Base-by-base conservation (phyloP, 1,284 basidiomycete species). In the Veloboletus limbatus region DNA sequence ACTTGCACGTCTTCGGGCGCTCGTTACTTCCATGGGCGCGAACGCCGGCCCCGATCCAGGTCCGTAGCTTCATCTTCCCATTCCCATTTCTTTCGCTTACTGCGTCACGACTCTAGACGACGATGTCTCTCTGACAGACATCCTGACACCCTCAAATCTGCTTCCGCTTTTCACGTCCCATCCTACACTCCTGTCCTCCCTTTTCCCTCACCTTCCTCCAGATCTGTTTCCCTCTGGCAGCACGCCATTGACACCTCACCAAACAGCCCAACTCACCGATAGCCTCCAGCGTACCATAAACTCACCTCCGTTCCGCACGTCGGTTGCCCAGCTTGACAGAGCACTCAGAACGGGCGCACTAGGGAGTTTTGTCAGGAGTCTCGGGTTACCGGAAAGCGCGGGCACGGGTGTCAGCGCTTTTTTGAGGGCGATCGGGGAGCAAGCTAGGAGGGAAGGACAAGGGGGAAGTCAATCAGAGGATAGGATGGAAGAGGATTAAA, bases 331-430 rank as follows among this genome's bases (percentile, higher is more conserved):
- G 57, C 77, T 92, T 34, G 88, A 92, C 60, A 81, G 83, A 58
- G 88, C 86, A 11, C 70, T 92, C 36, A 74, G 81, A 38, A 91
- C 88, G 0, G 88, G 88, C 4, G 63, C 87, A 40, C 66, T 91
- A 3, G 84, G 83, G 9, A 78, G 75, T 1, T 69, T 91, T 7
- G 86, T 91, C 24, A 70, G 81, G 35, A 74, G 78, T n/a, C 69
- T 92, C 6, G 88, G 88, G 3, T 67, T 92, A 25, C 87, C 88
- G 0, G 85, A 84, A 58, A 86, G 87, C 54, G 88, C 88, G 5
- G 88, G 88, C 0, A 76, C 75, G 2, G 78, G 88, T 4, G 72
- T 90, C 6, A 77, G 72, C 38, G 77, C 85, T 3, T 92, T 91
- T 65, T 68, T 92, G 60, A 72, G 77, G 36, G 87, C 88, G 6